Percentiles rank a stretch among this genome's conserved stretches.
phyloP scores from a whole-genome alignment of 2,329 filamentous ascomycete species.

The Teratosphaeria destructans region DNA sequence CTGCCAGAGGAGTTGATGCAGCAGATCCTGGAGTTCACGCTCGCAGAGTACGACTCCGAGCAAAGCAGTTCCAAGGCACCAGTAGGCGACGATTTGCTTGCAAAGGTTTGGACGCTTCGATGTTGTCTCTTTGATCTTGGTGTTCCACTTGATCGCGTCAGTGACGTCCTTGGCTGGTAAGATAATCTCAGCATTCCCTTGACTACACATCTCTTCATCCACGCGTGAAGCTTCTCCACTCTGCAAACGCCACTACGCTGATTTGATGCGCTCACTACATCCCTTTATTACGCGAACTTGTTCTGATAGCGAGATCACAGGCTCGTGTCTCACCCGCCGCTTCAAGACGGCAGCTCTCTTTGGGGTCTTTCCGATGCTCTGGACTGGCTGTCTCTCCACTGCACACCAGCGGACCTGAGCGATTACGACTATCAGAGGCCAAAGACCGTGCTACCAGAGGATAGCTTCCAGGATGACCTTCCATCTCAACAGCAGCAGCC shows the following conservation, averaged over 20 bases:
- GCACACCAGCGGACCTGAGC: constrained; percentile 30
- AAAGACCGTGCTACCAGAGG: not conserved
- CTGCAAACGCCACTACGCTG: not conserved
- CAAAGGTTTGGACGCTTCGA: constrained; percentile 76
- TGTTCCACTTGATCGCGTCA: constrained; percentile 55
- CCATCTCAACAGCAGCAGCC: not conserved
- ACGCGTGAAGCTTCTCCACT: not conserved
- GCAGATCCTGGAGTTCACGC: constrained; percentile 62
- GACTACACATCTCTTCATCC: not conserved
- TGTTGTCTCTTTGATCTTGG: constrained; percentile 56
- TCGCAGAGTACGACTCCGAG: constrained; percentile 45
- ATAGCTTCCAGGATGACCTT: not conserved
- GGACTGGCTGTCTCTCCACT: constrained; percentile 81
- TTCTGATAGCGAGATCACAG: not conserved
- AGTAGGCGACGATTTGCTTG: constrained; percentile 67
- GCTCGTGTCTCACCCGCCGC: constrained; percentile 51
- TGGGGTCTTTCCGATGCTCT: constrained; percentile 84
- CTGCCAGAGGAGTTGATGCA: constrained; percentile 69
- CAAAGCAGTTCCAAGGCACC: constrained; percentile 36
- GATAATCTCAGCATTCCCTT: not conserved
- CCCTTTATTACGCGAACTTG: not conserved
- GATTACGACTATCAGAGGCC: constrained; percentile 24
- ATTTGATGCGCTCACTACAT: not conserved
- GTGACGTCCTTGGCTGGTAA: constrained; percentile 46
- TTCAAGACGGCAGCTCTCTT: constrained; percentile 45